A percentile compares a stretch with the other conserved stretches of the same genome.
Evolutionary conservation across 768 basidiomycete genomes (phyloP).

Genomic region (Peribolospora baueri): DNA sequence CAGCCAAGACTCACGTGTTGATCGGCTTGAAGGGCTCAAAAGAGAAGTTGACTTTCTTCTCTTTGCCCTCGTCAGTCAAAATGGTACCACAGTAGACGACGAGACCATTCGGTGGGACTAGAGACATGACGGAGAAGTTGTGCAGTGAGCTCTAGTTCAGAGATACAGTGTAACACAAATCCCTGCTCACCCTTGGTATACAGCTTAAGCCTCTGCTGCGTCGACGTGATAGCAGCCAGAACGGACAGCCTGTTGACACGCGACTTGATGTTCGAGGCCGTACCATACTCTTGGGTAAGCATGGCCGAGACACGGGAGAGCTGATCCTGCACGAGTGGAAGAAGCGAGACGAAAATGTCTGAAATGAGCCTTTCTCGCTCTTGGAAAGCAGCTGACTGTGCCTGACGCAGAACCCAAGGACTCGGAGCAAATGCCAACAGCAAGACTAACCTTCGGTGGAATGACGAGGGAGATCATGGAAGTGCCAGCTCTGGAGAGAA

Average conservation of each 20-base stretch:
- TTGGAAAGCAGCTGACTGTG: neutral
- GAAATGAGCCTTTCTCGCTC: neutral
- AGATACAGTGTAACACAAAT: neutral
- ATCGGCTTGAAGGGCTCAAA: conserved; percentile 98
- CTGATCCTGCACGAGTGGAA: conserved; percentile 28
- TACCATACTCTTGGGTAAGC: conserved; percentile 95
- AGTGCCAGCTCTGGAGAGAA: conserved; percentile 48
- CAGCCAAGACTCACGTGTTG: conserved; percentile 33
- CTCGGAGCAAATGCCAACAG: neutral
- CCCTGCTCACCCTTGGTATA: conserved; percentile 39
- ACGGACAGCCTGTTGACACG: conserved; percentile 95
- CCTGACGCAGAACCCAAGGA: neutral
- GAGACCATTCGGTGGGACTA: conserved; percentile 72
- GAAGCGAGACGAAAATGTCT: neutral
- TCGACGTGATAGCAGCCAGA: conserved; percentile 89
- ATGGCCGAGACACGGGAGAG: conserved; percentile 80
- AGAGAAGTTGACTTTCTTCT: conserved; percentile 77
- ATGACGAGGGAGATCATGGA: conserved; percentile 98
- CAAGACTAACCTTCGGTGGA: conserved; percentile 51
- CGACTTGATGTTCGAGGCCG: conserved; percentile 99
- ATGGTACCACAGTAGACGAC: conserved; percentile 97
- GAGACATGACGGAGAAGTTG: neutral
- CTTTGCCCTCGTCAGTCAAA: conserved; percentile 87
- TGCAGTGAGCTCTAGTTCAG: neutral
- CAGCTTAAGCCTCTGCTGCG: conserved; percentile 87